A percentile compares a stretch with the other conserved stretches of the same genome.
Evolutionary conservation across 805 yeast species (phyloP).

Genomic region (Candida nanaspora): DNA sequence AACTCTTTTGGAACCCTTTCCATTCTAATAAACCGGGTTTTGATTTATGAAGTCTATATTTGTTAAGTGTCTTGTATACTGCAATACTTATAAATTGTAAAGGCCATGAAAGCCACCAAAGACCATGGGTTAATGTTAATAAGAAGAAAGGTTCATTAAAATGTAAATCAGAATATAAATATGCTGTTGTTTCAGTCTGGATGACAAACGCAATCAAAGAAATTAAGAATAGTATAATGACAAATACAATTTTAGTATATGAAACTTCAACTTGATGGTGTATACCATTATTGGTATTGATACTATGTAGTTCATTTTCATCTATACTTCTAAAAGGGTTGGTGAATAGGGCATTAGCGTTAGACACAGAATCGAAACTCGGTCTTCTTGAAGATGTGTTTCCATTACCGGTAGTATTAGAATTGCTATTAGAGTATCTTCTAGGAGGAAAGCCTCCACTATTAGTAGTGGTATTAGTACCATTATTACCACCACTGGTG

Average conservation of each 20-base stretch:
- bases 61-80: conserved; percentile 32
- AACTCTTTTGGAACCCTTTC: conserved; percentile 24
- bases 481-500: background rate
- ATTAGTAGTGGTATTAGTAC: background rate
- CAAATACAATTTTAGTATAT: conserved; percentile 33
- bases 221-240: conserved; percentile 37
- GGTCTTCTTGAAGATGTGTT: background rate
- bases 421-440: too few relatives aligned
- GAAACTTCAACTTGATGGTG: conserved; percentile 17
- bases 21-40: conserved; percentile 11
- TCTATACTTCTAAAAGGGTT: background rate
- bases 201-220: conserved; percentile 58
- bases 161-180: conserved; percentile 45
- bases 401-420: background rate
- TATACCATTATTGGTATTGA: background rate
- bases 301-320: background rate
- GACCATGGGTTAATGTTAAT: conserved; percentile 66
- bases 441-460: too few relatives aligned
- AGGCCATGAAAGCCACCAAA: conserved; percentile 73
- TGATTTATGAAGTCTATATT: conserved; percentile 9
- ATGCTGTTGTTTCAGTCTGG: conserved; percentile 77
- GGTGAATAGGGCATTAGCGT: background rate
- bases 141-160: conserved; percentile 67
- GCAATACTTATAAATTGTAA: conserved; percentile 49
- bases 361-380: background rate